phyloP scores from a whole-genome alignment of 2,329 filamentous ascomycete species.

The Sporothrix brunneoviolacea region DNA sequence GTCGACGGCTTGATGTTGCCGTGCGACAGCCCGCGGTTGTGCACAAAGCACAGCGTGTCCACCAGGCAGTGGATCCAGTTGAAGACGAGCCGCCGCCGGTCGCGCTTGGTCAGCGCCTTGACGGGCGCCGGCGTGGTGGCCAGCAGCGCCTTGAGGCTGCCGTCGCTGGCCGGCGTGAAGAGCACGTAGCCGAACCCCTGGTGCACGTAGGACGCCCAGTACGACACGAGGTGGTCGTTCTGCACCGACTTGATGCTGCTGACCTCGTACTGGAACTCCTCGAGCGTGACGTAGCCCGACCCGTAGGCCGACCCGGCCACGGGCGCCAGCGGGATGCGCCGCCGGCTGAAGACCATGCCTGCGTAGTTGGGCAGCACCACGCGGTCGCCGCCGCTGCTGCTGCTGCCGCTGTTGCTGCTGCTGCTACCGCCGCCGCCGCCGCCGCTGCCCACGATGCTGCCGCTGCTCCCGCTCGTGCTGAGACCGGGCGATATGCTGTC shows the following conservation, averaged over 20 bases:
- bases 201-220: slow-evolving; percentile 64
- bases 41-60: slow-evolving; percentile 61
- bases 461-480: neutral
- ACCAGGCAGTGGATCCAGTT: slow-evolving; percentile 71
- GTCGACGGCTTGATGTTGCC: slow-evolving; percentile 65
- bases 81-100: slow-evolving; percentile 53
- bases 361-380: slow-evolving; percentile 58
- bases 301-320: slow-evolving; percentile 17
- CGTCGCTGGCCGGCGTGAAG: slow-evolving; percentile 60
- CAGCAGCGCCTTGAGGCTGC: slow-evolving; percentile 61
- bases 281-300: slow-evolving; percentile 36
- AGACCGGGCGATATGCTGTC: slow-evolving; percentile 58
- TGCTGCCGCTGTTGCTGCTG: neutral
- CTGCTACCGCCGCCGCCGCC: neutral
- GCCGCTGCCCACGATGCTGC: neutral
- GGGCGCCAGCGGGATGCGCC: slow-evolving; percentile 47
- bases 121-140: slow-evolving; percentile 55
- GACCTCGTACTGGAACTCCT: slow-evolving; percentile 56
- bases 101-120: slow-evolving; percentile 54
- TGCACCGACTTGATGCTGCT: slow-evolving; percentile 51
- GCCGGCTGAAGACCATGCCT: slow-evolving; percentile 50
- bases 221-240: slow-evolving; percentile 63
- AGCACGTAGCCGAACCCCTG: slow-evolving; percentile 58
- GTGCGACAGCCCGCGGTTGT: slow-evolving; percentile 57
- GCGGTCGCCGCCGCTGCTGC: slow-evolving; percentile 46